Evolutionary conservation across 2,329 filamentous ascomycete species (phyloP), one percentile per base, ranked within the genome.

Genomic region (Aureobasidium vineae): DNA sequence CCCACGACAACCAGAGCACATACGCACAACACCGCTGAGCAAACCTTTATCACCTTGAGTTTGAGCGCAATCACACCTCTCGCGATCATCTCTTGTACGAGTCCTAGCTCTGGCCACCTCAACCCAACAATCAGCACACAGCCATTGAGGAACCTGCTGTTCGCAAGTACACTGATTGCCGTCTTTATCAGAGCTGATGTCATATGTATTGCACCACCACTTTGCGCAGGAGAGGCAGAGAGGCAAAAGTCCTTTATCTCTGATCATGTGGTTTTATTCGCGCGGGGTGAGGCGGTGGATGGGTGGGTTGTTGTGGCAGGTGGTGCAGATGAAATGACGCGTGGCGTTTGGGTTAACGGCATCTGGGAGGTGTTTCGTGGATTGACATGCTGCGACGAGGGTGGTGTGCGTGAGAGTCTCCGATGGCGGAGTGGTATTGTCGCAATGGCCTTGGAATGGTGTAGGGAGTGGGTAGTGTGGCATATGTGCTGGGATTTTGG

Each of bases 101-200:
- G 11, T 5, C 7, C 33, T 40, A 0, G 23, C 36, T 16, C 19
- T 56, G 6, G 53, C 53, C 5, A 28, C 1, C 33, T 40, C 53
- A 10, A 56, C 36, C 53, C 53, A 56, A 6, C 53, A 56, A n/a
- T 56, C 36, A n/a, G 31, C 15, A 41, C 53, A 56, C 5, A 56
- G 15, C 53, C 52, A 56, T 11, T 38, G 33, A 8, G 33, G n/a
- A 26, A 56, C 11, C 8, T 15, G 11, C 8, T 26, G 5, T 4
- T 15, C 3, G n/a, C 52, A 56, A 16, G n/a, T 40, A 21, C 52
- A 56, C 13, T 40, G 26, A n/a, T 16, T 40, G 33, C 28, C 16
- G 31, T 26, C 13, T 19, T 13, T 19, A 3, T 26, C n/a, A 10
- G 52, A 16, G 4, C 2, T 21, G 5, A 56, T 26, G 13, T n/a